Conservation (phyloP, 345 rosid species). For the Linum tenue region DNA sequence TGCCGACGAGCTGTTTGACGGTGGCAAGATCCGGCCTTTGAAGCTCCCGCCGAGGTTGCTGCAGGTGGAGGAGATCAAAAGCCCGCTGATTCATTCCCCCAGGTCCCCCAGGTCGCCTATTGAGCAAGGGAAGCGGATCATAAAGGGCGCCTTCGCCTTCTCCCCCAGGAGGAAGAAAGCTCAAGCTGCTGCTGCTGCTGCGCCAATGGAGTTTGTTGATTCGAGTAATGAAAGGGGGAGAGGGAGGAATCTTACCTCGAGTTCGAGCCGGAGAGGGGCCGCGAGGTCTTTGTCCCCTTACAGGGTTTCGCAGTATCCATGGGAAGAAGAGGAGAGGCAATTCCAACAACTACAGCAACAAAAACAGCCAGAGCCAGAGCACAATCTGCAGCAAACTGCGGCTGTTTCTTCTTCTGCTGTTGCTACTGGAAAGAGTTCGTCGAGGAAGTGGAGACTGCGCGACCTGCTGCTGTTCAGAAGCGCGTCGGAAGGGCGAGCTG, state of each 20-base stretch:
- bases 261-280: conserved; percentile 36
- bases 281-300: conserved; percentile 69
- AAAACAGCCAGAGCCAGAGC: conserved; percentile 16
- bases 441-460: conserved; percentile 68
- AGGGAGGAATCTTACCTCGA: conserved; percentile 21
- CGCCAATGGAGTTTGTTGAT: conserved; percentile 29
- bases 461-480: conserved; percentile 80
- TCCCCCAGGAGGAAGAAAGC: conserved; percentile 48
- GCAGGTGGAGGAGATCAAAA: conserved; percentile 18
- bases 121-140: conserved; percentile 36
- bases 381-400: conserved; percentile 3
- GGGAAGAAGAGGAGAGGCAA: conserved; percentile 58
- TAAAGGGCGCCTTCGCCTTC: conserved; percentile 44
- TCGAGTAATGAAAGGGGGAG: conserved; percentile 45
- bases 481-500: conserved; percentile 75
- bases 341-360: conserved; percentile 9
- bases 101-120: conserved; percentile 39
- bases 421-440: conserved; percentile 36
- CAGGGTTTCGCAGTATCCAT: conserved; percentile 62
- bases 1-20: conserved; percentile 70
- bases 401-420: conserved; percentile 5
- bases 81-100: conserved; percentile 29
- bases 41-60: conserved; percentile 51
- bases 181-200: conserved; percentile 34
- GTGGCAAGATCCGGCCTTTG: conserved; percentile 60